Evolutionary conservation across 768 basidiomycete genomes (phyloP), one percentile per base, ranked within the genome.

Genomic region (Pholiota molesta): DNA sequence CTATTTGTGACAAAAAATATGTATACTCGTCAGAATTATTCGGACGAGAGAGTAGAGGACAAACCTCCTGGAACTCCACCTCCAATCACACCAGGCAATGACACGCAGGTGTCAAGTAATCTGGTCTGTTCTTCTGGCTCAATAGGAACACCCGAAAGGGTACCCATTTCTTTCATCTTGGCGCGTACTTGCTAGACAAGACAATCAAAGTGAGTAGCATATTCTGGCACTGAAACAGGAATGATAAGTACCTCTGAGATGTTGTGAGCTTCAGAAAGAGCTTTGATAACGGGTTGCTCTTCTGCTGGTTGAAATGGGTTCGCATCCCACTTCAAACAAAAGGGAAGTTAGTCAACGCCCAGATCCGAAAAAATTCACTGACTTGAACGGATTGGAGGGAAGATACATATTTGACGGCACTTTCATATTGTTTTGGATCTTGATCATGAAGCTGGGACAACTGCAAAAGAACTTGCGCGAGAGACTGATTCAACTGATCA

Each of bases 1-100:
- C 97, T 98, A 23, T 23, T 49, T 2, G 10, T 26, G 66, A 57
- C 47, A 28, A 56, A 42, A 55, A 35, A 29, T 52, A 29, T n/a
- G n/a, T 29, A 26, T 29, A 44, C 52, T 65, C 9, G 57, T 55
- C 53, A 11, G 44, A 39, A 6, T 52, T 17, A 57, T 35, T 57
- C 52, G 19, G 10, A 26, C 40, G 29, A 47, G 64, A 49, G 31
- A 40, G 35, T 44, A 14, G 19, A n/a, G 9, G 4, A 73, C 90
- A 67, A 69, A 95, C 96, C 96, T 44, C 97, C 97, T 6, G 97
- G 97, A 5, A 99, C 97, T 19, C 97, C 97, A 26, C 95, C 96
- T 21, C 94, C 95, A 40, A 99, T 82, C 17, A 98, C 89, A 29
- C 97, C 97, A 3, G 91, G 86, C 65, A 90, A 83, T 14, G 82